Evolutionary conservation across 495 filamentous ascomycete species (phyloP).

Genomic region (Aspergillus conjunctus): DNA sequence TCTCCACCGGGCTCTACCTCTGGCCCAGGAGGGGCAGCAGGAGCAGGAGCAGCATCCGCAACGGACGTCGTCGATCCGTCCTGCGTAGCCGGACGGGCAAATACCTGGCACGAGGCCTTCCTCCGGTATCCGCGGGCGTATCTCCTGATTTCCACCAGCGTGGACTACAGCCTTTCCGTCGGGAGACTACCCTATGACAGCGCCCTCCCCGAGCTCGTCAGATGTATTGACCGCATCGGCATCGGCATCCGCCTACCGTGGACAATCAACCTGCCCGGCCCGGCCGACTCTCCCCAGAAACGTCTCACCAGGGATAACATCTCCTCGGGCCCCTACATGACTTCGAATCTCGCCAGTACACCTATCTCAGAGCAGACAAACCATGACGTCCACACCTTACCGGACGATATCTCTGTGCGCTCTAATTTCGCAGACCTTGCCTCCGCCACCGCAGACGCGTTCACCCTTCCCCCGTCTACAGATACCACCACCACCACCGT

Average conservation of each 20-base stretch:
- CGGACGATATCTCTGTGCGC: constrained; percentile 6
- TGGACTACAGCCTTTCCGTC: constrained; percentile 35
- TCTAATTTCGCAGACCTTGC: not conserved
- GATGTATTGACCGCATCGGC: constrained; percentile 28
- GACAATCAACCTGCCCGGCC: constrained; percentile 16
- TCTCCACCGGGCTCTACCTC: not conserved
- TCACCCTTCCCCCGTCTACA: not conserved
- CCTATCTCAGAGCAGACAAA: constrained; percentile 3
- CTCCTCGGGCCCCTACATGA: not conserved
- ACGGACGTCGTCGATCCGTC: not conserved
- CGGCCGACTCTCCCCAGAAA: constrained; percentile 2
- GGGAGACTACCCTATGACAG: constrained; percentile 30
- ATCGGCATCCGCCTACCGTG: constrained; percentile 31
- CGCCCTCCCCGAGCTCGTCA: constrained; percentile 32
- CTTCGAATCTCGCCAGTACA: not conserved
- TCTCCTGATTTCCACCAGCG: constrained; percentile 36
- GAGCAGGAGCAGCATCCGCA: not conserved
- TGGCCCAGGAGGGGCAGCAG: not conserved
- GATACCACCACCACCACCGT: not conserved
- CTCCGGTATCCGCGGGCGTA: constrained; percentile 37
- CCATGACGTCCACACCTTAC: constrained; percentile 11
- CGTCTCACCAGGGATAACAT: not conserved
- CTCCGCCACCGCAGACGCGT: not conserved
- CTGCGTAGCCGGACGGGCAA: constrained; percentile 13
- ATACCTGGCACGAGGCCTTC: constrained; percentile 38